These are phyloP conservation scores for Russula brevipes DNA, from an alignment of 768 basidiomycete genomes.

Conservation along the genomic window DNA sequence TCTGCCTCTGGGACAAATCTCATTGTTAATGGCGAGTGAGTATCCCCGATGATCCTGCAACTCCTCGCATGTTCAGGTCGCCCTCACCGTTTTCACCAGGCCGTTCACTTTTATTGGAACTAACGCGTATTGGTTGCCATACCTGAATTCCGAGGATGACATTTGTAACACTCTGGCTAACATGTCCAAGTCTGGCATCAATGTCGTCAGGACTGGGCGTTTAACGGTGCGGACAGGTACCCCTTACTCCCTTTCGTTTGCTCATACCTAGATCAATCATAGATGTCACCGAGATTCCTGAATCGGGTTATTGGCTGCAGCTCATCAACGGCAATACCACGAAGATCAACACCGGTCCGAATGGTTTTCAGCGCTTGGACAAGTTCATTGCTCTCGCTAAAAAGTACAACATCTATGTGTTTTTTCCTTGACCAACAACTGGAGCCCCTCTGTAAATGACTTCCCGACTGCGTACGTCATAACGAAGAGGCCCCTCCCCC, in stretches of 20 bases:
- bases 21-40: conserved; percentile 17
- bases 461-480: conserved; percentile 2
- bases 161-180: conserved; percentile 53
- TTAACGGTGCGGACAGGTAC: conserved; percentile 47
- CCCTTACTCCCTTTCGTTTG: not conserved
- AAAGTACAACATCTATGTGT: conserved; percentile 44
- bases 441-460: conserved; percentile 13
- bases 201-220: conserved; percentile 67
- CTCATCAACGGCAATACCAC: conserved; percentile 50
- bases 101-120: conserved; percentile 46
- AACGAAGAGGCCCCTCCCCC: not conserved
- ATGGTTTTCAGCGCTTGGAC: conserved; percentile 60
- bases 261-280: not conserved
- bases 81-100: not conserved
- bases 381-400: conserved; percentile 51
- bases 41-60: not conserved
- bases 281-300: conserved; percentile 29
- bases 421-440: conserved; percentile 26
- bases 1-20: conserved; percentile 1
- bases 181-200: conserved; percentile 52
- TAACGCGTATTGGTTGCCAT: conserved; percentile 62
- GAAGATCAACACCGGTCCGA: conserved; percentile 53
- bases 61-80: not conserved
- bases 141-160: conserved; percentile 50
- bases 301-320: conserved; percentile 62